A percentile compares a stretch with the other conserved stretches of the same genome.
phyloP scores from a whole-genome alignment of 768 basidiomycete species.

The Dioszegia hungarica region DNA sequence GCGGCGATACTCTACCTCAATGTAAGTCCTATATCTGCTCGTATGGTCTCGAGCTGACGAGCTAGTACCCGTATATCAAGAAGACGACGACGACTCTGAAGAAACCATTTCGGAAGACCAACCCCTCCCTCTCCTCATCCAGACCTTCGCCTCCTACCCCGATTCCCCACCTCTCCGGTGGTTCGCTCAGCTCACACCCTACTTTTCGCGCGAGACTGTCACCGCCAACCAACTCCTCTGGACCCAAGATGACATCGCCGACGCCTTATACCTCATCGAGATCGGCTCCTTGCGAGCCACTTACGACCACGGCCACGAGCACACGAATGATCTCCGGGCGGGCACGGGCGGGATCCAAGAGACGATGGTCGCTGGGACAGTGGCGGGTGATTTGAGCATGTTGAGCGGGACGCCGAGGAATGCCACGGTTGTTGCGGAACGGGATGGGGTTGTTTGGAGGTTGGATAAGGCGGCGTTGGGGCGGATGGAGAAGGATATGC shows the following conservation, averaged over 20 bases:
- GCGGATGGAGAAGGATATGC: slow-evolving; percentile 63
- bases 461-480: slow-evolving; percentile 60
- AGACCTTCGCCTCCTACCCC: slow-evolving; percentile 71
- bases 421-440: slow-evolving; percentile 77
- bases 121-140: slow-evolving; percentile 69
- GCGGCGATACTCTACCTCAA: slow-evolving; percentile 56
- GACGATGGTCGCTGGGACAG: slow-evolving; percentile 87
- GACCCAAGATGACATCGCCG: slow-evolving; percentile 68
- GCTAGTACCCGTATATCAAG: neutral
- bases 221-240: slow-evolving; percentile 65
- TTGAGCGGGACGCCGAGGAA: slow-evolving; percentile 75
- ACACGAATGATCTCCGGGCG: slow-evolving; percentile 30
- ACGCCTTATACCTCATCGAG: slow-evolving; percentile 85
- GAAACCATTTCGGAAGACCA: slow-evolving; percentile 50
- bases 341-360: slow-evolving; percentile 63
- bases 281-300: slow-evolving; percentile 76
- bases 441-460: slow-evolving; percentile 74
- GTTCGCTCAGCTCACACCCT: slow-evolving; percentile 63
- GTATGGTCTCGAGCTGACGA: no score
- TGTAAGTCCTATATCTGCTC: slow-evolving; percentile 9
- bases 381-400: slow-evolving; percentile 86
- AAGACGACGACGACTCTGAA: slow-evolving; percentile 6
- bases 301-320: slow-evolving; percentile 66
- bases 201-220: slow-evolving; percentile 63
- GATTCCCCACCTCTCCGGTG: slow-evolving; percentile 50